Base-by-base conservation (phyloP, 148 eudicot genomes). In the Mesembryanthemum crystallinum region DNA sequence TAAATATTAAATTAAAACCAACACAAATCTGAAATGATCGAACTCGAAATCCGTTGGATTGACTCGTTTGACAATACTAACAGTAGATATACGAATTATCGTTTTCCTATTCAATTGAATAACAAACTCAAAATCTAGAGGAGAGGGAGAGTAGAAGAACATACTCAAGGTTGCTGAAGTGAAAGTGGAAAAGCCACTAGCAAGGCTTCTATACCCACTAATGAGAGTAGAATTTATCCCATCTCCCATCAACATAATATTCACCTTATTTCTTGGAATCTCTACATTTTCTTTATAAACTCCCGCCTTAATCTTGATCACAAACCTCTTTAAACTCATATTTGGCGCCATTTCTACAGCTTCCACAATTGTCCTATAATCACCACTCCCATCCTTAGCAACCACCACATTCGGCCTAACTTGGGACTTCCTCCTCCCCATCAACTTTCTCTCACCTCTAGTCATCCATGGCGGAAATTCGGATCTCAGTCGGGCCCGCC, bases 151-250 rank as follows among this genome's bases (percentile, higher is more conserved):
- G 32, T 2, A 28, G 11, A 30, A 43, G 9, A 35, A 65, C 85
- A 8, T 86, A 90, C 94, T 85, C 35, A 90, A 66, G 13, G 91
- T 90, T 0, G 94, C 94, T 13, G 89, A 86, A 29, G 75, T 70
- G 66, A 86, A 91, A 47, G 93, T 86, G 59, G 91, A 87, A 69
- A 66, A 89, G 1, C 96, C 96, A 52, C 87, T 89, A 20, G 74
- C 82, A 58, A 86, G 80, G 33, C 81, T 86, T 73, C 85, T 85
- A 0, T 82, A 83, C 12, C 91, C 89, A 2, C 77, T 86, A 78
- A 91, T 86, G 17, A 89, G 75, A 15, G 93, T 91, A 17, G 82
- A 73, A 70, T 86, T 86, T 79, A 89, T 82, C 29, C 93, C 90
- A 55, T 85, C 88, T 58, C 96, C 96, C 54, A 83, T 70, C 32